Conservation (phyloP, 345 rosid genomes). For the Anastatica hierochuntica region DNA sequence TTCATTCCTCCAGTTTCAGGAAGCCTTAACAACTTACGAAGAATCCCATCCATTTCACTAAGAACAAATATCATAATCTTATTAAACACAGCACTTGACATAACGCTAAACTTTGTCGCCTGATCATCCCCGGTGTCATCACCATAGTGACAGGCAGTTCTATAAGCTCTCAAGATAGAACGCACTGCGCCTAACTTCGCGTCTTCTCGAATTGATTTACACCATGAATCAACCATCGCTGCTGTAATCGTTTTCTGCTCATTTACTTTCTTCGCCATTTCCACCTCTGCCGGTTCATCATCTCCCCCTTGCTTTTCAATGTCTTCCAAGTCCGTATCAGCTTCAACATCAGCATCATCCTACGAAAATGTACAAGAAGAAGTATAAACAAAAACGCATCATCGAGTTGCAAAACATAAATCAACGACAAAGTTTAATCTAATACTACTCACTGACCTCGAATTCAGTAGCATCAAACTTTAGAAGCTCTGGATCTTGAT, state of each 20-base stretch:
- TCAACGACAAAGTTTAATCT: neutral
- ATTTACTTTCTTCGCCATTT: conserved; percentile 25
- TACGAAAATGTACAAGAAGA: conserved; percentile 16
- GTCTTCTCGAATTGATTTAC: conserved; percentile 43
- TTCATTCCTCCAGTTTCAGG: conserved; percentile 77
- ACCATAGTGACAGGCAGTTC: conserved; percentile 92
- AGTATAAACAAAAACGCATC: too few species aligned
- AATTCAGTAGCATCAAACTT: conserved; percentile 62
- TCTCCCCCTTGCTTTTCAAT: conserved; percentile 24
- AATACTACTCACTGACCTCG: conserved; percentile 39
- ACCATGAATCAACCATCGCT: conserved; percentile 79
- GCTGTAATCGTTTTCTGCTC: conserved; percentile 49
- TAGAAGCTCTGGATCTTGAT: conserved; percentile 65
- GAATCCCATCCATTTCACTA: conserved; percentile 75
- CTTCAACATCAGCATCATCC: conserved; percentile 31
- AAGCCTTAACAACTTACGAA: conserved; percentile 62
- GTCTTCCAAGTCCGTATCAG: conserved; percentile 43
- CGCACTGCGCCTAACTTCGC: conserved; percentile 59
- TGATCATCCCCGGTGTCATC: conserved; percentile 72
- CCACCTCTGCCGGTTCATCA: conserved; percentile 28
- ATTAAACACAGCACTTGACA: conserved; percentile 83
- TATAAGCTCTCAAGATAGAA: conserved; percentile 75
- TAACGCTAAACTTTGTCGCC: conserved; percentile 42
- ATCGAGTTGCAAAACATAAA: neutral
- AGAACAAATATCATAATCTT: conserved; percentile 71